Conservation (phyloP, 495 filamentous ascomycete species). For the Penicillium subrubescens region DNA sequence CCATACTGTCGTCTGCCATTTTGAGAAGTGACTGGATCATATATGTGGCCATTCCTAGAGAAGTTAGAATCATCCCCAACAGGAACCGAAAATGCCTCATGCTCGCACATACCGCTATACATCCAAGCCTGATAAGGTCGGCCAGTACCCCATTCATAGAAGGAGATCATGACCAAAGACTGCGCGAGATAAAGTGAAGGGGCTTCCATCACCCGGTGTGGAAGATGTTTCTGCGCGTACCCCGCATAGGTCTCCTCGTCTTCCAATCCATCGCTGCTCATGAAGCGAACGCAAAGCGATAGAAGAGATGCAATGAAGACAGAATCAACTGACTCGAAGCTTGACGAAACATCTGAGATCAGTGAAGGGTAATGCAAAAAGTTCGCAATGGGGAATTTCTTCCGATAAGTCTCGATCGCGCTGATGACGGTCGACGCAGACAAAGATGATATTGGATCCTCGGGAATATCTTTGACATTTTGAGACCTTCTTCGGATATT, state of each 20-base stretch:
- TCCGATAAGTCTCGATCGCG: conserved; percentile 45
- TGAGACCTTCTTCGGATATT: not conserved
- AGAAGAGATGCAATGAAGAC: conserved; percentile 45
- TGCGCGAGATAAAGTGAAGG: conserved; percentile 47
- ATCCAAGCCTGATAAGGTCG: conserved; percentile 51
- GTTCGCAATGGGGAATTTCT: conserved; percentile 46
- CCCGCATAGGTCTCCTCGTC: conserved; percentile 39
- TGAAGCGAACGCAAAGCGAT: conserved; percentile 44
- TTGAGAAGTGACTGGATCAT: conserved; percentile 51
- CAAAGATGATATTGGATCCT: conserved; percentile 31
- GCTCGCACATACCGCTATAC: conserved; percentile 41
- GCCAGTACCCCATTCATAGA: conserved; percentile 49
- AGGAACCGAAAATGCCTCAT: not conserved
- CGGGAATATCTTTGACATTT: conserved; percentile 2
- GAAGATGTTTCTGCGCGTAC: conserved; percentile 42
- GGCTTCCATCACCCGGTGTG: conserved; percentile 41
- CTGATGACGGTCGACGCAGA: conserved; percentile 37
- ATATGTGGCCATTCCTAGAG: conserved; percentile 48
- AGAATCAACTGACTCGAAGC: conserved; percentile 38
- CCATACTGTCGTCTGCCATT: conserved; percentile 48
- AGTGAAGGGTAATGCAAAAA: conserved; percentile 49
- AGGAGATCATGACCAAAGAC: conserved; percentile 44
- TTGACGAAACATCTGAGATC: conserved; percentile 43
- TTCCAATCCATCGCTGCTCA: conserved; percentile 31
- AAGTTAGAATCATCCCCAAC: not conserved